phyloP scores from a whole-genome alignment of 139 green algal species.

The Tetradesmus obliquus region DNA sequence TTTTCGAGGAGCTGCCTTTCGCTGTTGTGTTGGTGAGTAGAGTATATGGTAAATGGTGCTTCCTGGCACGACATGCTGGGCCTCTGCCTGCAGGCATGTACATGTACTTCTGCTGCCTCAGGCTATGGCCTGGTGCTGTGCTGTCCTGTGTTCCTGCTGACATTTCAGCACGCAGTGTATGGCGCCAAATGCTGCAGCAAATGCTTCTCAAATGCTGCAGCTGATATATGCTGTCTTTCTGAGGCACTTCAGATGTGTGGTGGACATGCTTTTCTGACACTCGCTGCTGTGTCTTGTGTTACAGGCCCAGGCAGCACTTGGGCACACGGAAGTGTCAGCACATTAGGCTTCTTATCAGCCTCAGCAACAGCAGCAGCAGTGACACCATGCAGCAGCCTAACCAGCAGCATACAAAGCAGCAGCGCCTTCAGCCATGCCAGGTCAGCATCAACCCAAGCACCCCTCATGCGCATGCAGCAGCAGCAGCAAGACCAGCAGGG shows the following conservation, averaged over 20 bases:
- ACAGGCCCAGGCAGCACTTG: neutral
- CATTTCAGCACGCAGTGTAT: neutral
- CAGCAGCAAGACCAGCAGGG: constrained; percentile 23
- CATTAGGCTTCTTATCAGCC: too few relatives aligned
- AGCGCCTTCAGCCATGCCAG: neutral
- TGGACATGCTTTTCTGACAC: neutral
- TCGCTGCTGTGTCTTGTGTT: neutral
- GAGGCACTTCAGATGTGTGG: neutral
- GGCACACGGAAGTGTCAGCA: neutral
- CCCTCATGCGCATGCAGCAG: constrained; percentile 8
- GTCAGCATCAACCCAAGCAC: neutral
- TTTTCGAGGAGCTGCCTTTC: neutral
- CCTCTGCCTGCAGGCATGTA: neutral
- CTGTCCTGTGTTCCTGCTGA: neutral
- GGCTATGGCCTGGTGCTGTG: neutral
- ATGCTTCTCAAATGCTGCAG: neutral
- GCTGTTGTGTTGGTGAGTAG: neutral
- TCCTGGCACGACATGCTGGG: neutral
- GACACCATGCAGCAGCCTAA: neutral
- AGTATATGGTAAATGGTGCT: neutral
- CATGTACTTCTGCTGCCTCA: constrained; percentile 1
- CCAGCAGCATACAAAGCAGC: constrained; percentile 9
- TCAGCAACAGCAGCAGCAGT: neutral
- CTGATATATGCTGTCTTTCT: neutral
- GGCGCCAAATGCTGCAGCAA: neutral